These are phyloP conservation scores for Fusarium nematophilum DNA, from an alignment of 2,329 filamentous ascomycete species.

Conservation along the genomic window DNA sequence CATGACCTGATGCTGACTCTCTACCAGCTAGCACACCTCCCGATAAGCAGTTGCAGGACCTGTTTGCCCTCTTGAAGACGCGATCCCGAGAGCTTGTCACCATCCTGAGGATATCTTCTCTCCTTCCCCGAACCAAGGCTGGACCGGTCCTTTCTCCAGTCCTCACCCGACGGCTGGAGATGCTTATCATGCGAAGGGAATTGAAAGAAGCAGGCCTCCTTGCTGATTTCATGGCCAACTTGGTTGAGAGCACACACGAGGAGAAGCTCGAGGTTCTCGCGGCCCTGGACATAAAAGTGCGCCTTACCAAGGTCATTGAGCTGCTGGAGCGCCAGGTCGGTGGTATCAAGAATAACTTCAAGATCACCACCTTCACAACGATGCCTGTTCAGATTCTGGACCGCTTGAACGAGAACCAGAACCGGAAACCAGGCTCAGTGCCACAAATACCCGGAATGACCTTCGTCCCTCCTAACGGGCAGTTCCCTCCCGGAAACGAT, in stretches of 20 bases:
- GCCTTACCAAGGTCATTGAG: constrained; percentile 85
- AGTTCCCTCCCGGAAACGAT: constrained; percentile 58
- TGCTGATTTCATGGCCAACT: constrained; percentile 96
- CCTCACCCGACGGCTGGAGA: constrained; percentile 86
- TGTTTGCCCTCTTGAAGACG: constrained; percentile 85
- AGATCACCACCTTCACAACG: constrained; percentile 81
- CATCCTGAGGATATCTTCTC: constrained; percentile 83
- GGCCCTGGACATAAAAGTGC: constrained; percentile 80
- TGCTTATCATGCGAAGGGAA: constrained; percentile 87
- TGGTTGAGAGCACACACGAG: constrained; percentile 87
- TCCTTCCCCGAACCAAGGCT: constrained; percentile 77
- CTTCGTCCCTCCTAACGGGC: constrained; percentile 49
- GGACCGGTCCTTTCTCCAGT: constrained; percentile 79
- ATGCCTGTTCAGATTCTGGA: constrained; percentile 72
- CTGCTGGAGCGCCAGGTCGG: constrained; percentile 85
- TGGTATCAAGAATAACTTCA: constrained; percentile 86
- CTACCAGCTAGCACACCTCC: constrained; percentile 43
- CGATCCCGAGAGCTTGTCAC: constrained; percentile 88
- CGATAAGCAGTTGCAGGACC: constrained; percentile 73
- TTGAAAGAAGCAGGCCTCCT: constrained; percentile 84
- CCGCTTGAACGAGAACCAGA: constrained; percentile 58
- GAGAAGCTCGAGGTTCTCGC: constrained; percentile 90
- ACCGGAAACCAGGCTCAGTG: constrained; percentile 45
- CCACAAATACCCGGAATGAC: constrained; percentile 55
- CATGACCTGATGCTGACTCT: constrained; percentile 19